phyloP scores from a whole-genome alignment of 2,329 filamentous ascomycete genomes.

The Verticillium tricorpus region DNA sequence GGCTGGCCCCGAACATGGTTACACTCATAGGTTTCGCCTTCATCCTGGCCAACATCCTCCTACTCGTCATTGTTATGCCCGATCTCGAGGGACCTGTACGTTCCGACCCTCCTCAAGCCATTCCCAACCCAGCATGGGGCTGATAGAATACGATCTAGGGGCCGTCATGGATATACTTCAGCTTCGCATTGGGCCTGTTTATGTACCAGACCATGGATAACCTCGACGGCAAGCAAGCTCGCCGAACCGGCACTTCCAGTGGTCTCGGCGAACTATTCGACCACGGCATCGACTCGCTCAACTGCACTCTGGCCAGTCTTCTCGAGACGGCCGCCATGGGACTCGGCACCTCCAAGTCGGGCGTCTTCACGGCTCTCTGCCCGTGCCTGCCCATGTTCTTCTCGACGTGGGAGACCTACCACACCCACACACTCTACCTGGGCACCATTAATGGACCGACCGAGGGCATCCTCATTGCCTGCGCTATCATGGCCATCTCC shows the following conservation, averaged over 20 bases:
- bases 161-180: conserved; percentile 90
- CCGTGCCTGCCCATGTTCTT: conserved; percentile 98
- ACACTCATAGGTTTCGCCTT: conserved; percentile 93
- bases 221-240: conserved; percentile 94
- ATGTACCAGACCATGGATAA: conserved; percentile 99
- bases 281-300: conserved; percentile 96
- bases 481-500: conserved; percentile 77
- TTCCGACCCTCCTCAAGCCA: conserved; percentile 5
- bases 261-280: conserved; percentile 95
- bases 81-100: conserved; percentile 85
- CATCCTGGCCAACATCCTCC: conserved; percentile 76
- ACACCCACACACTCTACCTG: conserved; percentile 94
- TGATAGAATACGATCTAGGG: conserved; percentile 44
- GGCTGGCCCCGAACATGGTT: conserved; percentile 97
- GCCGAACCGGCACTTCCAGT: conserved; percentile 90
- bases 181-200: conserved; percentile 92
- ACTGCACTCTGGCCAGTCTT: conserved; percentile 89
- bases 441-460: conserved; percentile 97
- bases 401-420: conserved; percentile 99
- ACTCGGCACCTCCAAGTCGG: conserved; percentile 75
- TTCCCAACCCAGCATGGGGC: background rate
- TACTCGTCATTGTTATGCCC: conserved; percentile 75
- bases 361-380: conserved; percentile 85
- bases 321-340: conserved; percentile 93
- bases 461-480: conserved; percentile 88